Evolutionary conservation across 176 grass and related monocot species (phyloP), one percentile per base, ranked within the genome.

Genomic region (Cenchrus purpureus): DNA sequence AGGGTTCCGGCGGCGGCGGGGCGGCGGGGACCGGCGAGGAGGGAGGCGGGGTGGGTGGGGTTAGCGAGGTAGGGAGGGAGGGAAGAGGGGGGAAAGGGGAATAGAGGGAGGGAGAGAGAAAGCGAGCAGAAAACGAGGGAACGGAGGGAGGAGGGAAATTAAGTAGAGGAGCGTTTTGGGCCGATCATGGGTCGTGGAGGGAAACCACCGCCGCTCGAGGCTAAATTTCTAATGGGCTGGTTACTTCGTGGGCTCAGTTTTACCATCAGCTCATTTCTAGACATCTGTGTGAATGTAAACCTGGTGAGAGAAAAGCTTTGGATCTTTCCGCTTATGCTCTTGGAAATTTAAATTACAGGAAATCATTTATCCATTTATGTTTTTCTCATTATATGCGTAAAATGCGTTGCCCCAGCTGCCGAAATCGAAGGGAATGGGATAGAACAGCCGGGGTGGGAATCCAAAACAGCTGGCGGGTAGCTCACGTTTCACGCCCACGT

Each of bases 81-180:
- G 40, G 9, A 44, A 48, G 58, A 32, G 65, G 51, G 56, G 57
- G 42, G 52, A 12, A 16, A 37, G 51, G 31, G 74, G 81, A 77
- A 79, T 58, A 61, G 54, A 28, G 78, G 78, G 37, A 54, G 52
- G 16, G 72, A 76, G 71, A 25, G 19, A 89, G 88, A 77, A 37
- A 68, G 65, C 74, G 10, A 65, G 73, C 83, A 86, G 83, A 90
- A 90, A 90, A 90, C 88, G 88, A 90, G 88, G 88, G 88, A 90
- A 86, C 81, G 67, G 55, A 82, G 83, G 72, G 77, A 50, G 86
- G 88, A 86, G 79, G 88, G 88, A 90, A 86, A 90, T 82, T 78
- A 86, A 57, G 83, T 65, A 82, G 32, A 17, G 59, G 51, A 3
- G 50, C 66, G 65, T 86, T 82, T 78, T 73, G 65, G 83, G 19